Base-by-base conservation (phyloP, 1,284 basidiomycete genomes). In the Cutaneotrichosporon mucoides region DNA sequence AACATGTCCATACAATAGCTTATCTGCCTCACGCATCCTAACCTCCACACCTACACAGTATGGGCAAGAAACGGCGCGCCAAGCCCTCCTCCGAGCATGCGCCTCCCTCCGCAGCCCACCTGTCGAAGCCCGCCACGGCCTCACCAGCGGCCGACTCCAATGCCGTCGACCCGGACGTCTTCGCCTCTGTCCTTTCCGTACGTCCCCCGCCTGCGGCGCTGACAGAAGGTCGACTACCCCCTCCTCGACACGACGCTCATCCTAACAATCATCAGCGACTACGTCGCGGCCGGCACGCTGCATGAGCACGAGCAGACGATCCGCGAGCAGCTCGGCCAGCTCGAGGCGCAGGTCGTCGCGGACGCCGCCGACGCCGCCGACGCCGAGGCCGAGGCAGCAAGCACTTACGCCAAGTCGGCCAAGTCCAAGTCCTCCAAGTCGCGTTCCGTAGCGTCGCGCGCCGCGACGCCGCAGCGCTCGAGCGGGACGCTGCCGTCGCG, bases 321-420 rank as follows among this genome's bases (percentile, higher is more conserved):
- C 12, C 64, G 69, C 41, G 73, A 72, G 5, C 71, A 76, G 55
- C 66, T 78, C 7, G 76, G 66, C 35, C 69, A 75, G 44, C 62
- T 78, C 42, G 70, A 78, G 63, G 76, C 76, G 4, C 69, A 71
- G 4, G 60, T 69, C 4, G 73, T 78, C 0, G 75, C 76, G 3
- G 76, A 78, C 55, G 37, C 56, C 3, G 65, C 55, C 6, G 58
- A 54, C n/a, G 57, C 59, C n/a, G 57, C 49, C 11, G 45, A 60
- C 12, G 42, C 12, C 35, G 34, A 16, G 9, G 46, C 33, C 33
- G 7, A 12, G 11, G 24, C 24, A 24, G 24, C 24, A 24, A 24
- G 24, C 24, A 24, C 24, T 24, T 24, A 24, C 24, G 24, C 24
- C 24, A 24, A 24, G 24, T 24, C 24, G 24, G 38, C 45, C 45